Percentiles rank a stretch among this genome's conserved stretches.
Conservation (phyloP, 73 alveolate genomes). For the Symbiodinium pilosum region DNA sequence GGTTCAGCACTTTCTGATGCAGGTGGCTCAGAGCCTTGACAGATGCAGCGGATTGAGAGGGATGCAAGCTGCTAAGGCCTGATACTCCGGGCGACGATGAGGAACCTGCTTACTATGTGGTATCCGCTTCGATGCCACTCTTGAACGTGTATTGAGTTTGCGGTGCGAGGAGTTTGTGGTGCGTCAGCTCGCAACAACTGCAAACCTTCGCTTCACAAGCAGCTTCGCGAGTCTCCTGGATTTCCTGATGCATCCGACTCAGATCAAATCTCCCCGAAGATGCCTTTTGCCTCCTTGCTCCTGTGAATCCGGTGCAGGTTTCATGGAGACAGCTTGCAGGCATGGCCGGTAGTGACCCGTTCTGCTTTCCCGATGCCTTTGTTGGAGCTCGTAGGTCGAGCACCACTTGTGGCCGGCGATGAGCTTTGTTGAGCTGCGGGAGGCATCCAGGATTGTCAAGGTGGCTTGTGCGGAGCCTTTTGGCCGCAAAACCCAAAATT, state of each 20-base stretch:
- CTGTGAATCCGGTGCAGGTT: conserved; percentile 30
- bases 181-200: conserved; percentile 83
- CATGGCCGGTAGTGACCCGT: not conserved
- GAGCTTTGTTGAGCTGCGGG: conserved; percentile 82
- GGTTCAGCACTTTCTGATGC: conserved; percentile 91
- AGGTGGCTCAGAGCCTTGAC: not conserved
- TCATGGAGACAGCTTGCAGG: conserved; percentile 90
- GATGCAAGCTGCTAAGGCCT: not conserved
- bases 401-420: conserved; percentile 93
- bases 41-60: no score
- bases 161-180: conserved; percentile 43
- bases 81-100: conserved; percentile 20
- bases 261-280: no score
- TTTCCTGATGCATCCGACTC: conserved; percentile 25
- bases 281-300: no score
- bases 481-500: not conserved
- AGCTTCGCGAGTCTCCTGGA: conserved; percentile 23
- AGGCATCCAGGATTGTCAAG: conserved; percentile 35
- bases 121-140: not conserved
- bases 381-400: conserved; percentile 16
- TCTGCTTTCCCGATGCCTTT: not conserved
- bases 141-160: not conserved
- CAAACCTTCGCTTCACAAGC: conserved; percentile 51
- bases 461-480: conserved; percentile 44
- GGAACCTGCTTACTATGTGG: not conserved